Evolutionary conservation across 441 rosid genomes (phyloP).

Genomic region (Gossypium schwendimanii): DNA sequence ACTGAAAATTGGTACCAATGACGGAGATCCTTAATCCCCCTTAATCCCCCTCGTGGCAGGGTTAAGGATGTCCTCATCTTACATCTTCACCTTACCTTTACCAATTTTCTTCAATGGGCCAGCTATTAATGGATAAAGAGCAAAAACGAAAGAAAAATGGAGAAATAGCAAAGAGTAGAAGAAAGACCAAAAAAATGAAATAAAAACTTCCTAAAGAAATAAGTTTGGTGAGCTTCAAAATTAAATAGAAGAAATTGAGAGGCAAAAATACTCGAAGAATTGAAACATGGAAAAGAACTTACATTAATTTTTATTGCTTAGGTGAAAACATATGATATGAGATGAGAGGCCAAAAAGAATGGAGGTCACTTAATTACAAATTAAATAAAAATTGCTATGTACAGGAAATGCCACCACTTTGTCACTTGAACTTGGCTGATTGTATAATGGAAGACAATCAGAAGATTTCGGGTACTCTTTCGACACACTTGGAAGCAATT

Average conservation of each 20-base stretch:
- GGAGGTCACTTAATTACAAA: neutral
- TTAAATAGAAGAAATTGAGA: neutral
- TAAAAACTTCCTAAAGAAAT: too few species aligned
- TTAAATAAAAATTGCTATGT: neutral
- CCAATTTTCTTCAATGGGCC: too few species aligned
- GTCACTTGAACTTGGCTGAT: neutral
- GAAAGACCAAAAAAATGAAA: too few species aligned
- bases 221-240: too few species aligned
- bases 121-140: too few species aligned
- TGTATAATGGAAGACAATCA: neutral
- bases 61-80: too few species aligned
- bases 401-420: neutral
- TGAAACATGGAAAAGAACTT: slow-evolving; percentile 2
- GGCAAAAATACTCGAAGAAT: neutral
- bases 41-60: too few species aligned
- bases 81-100: too few species aligned
- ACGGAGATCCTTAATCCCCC: too few species aligned
- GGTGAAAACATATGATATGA: neutral
- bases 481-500: slow-evolving; percentile 2
- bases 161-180: too few species aligned
- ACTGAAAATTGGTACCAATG: too few species aligned
- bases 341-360: neutral
- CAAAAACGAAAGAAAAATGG: too few species aligned
- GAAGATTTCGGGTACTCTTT: slow-evolving; percentile 3
- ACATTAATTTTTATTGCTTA: slow-evolving; percentile 8